These are phyloP conservation scores for Crithidia thermophila DNA, from an alignment of 208 protist genomes.

Conservation along the genomic window DNA sequence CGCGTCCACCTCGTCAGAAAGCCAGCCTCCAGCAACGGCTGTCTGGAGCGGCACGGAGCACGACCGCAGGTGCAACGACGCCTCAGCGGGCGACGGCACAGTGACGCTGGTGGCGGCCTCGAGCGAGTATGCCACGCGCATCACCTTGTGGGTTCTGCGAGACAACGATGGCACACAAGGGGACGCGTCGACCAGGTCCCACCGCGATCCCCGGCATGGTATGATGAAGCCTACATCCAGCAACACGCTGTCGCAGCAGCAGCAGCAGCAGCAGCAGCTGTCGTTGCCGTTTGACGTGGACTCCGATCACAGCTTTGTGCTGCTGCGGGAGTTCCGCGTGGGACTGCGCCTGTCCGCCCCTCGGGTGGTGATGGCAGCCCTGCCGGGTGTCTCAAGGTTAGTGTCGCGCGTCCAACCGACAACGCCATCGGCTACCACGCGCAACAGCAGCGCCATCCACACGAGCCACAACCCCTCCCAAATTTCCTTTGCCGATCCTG, in stretches of 20 bases:
- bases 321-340: slow-evolving; percentile 41
- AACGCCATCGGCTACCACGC: not conserved
- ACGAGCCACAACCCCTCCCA: too few species aligned
- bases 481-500: too few species aligned
- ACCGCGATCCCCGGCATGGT: too few species aligned
- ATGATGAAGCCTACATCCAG: not conserved
- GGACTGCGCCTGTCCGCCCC: slow-evolving; percentile 26
- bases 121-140: slow-evolving; percentile 44
- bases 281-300: not conserved
- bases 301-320: slow-evolving; percentile 16
- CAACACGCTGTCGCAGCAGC: not conserved
- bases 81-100: too few species aligned
- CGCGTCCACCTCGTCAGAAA: not conserved
- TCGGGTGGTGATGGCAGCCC: slow-evolving; percentile 11
- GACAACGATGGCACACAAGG: not conserved
- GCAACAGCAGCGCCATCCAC: not conserved
- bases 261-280: not conserved
- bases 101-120: slow-evolving; percentile 34
- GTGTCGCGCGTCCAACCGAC: slow-evolving; percentile 7
- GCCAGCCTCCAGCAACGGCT: not conserved
- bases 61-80: too few species aligned
- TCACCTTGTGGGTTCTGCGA: slow-evolving; percentile 35
- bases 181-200: too few species aligned
- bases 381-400: slow-evolving; percentile 21
- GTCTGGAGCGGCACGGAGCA: too few species aligned